These are phyloP conservation scores for Agarophyton chilense DNA, from an alignment of 23 red algal species.

Conservation along the genomic window DNA sequence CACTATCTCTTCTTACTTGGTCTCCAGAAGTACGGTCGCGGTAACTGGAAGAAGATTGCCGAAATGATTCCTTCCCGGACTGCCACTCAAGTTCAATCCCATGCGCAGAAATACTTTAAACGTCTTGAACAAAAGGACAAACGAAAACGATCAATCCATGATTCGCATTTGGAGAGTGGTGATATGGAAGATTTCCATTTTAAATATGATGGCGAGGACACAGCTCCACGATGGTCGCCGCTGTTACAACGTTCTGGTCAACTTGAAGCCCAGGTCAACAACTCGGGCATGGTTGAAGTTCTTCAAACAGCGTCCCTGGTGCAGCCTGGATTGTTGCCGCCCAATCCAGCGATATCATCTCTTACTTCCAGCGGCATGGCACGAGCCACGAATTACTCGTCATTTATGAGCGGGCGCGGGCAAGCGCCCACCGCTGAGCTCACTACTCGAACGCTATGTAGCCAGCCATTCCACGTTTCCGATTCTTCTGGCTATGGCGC, in stretches of 20 bases:
- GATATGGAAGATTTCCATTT: slow-evolving; percentile 51
- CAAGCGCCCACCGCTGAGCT: no score
- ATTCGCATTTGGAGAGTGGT: slow-evolving; percentile 48
- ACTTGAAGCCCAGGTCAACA: not conserved
- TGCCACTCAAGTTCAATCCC: slow-evolving; percentile 74
- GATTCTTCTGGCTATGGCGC: no score
- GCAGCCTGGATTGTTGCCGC: no score
- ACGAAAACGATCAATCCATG: slow-evolving; percentile 74
- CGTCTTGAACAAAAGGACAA: slow-evolving; percentile 63
- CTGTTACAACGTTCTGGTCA: not conserved
- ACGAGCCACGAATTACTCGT: no score
- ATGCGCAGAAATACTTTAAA: slow-evolving; percentile 77
- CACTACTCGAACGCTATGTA: no score
- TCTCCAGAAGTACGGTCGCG: slow-evolving; percentile 41
- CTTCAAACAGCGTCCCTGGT: no score
- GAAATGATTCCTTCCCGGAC: slow-evolving; percentile 48
- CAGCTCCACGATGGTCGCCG: not conserved
- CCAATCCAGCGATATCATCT: no score
- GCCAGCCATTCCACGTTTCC: no score
- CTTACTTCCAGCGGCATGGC: no score
- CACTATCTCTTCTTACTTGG: slow-evolving; percentile 80
- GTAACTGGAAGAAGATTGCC: slow-evolving; percentile 74
- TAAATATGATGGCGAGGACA: not conserved
- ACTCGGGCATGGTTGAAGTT: no score
- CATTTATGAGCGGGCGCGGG: no score